phyloP scores from a whole-genome alignment of 1,284 basidiomycete species.

The Microbotryomycetes sp. region DNA sequence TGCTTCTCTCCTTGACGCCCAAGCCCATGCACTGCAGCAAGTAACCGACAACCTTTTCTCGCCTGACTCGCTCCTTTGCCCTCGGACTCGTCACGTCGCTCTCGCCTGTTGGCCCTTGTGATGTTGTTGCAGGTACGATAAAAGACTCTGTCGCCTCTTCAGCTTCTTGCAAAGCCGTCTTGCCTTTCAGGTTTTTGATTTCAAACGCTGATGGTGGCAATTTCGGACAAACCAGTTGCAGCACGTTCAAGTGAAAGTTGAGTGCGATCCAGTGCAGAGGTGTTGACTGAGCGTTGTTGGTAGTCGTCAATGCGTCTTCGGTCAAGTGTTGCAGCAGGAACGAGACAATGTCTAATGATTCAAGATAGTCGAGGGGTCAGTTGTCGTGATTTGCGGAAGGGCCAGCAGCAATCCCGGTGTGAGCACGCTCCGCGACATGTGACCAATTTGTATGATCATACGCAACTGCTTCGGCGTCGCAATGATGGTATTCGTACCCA shows the following conservation, averaged over 20 bases:
- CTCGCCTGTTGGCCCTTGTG: conserved; percentile 3
- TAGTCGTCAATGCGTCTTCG: conserved; percentile 10
- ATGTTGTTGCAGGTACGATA: conserved; percentile 1
- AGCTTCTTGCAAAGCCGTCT: conserved; percentile 34
- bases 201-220: conserved; percentile 23
- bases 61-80: conserved; percentile 22
- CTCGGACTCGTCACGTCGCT: conserved; percentile 12
- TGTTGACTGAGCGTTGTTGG: conserved; percentile 32
- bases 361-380: too few species aligned
- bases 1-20: conserved; percentile 19
- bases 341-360: conserved; percentile 28
- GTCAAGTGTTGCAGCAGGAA: conserved; percentile 32
- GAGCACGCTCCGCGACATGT: too few species aligned
- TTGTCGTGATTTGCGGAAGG: too few species aligned
- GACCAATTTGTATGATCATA: too few species aligned
- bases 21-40: conserved; percentile 29
- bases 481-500: too few species aligned
- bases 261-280: conserved; percentile 36
- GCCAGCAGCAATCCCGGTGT: too few species aligned
- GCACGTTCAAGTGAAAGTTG: conserved; percentile 34
- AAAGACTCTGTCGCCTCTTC: conserved; percentile 31
- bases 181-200: conserved; percentile 31
- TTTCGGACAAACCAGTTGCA: conserved; percentile 31
- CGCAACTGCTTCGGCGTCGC: too few species aligned
- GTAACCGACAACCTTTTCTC: conserved; percentile 27